Conservation (phyloP, 768 basidiomycete species). For the Boletus rubroflammeus region DNA sequence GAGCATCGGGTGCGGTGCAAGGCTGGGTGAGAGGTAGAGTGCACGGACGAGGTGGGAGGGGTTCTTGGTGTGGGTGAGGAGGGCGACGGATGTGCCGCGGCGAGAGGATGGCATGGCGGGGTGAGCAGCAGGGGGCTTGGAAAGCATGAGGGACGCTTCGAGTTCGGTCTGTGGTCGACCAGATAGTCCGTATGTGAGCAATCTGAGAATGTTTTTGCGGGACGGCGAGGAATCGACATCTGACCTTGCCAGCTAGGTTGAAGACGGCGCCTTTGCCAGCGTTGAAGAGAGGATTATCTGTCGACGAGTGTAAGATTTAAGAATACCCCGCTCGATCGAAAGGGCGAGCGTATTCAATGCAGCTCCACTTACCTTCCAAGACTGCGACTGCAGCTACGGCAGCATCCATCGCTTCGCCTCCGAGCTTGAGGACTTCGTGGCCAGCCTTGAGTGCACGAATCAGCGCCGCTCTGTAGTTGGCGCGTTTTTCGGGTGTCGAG, state of each 20-base stretch:
- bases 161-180: slow-evolving; percentile 61
- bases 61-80: slow-evolving; percentile 65
- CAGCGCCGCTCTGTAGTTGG: slow-evolving; percentile 55
- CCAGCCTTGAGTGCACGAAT: slow-evolving; percentile 56
- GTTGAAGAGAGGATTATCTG: slow-evolving; percentile 79
- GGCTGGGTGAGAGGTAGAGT: slow-evolving; percentile 63
- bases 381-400: slow-evolving; percentile 67
- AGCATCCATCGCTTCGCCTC: slow-evolving; percentile 83
- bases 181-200: not conserved
- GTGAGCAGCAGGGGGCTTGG: slow-evolving; percentile 66
- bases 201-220: not conserved
- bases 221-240: not conserved
- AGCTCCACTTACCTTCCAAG: slow-evolving; percentile 57
- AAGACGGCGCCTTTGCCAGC: slow-evolving; percentile 80
- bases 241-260: slow-evolving; percentile 73
- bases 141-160: slow-evolving; percentile 78
- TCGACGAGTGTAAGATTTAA: not conserved
- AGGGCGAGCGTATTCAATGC: not conserved
- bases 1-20: slow-evolving; percentile 67
- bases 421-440: slow-evolving; percentile 54
- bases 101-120: slow-evolving; percentile 55
- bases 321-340: not conserved
- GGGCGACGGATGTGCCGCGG: slow-evolving; percentile 60
- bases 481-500: slow-evolving; percentile 59
- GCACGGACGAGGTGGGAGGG: slow-evolving; percentile 68